Base-by-base conservation (phyloP, 139 green algal genomes). In the Choricystis sp. region DNA sequence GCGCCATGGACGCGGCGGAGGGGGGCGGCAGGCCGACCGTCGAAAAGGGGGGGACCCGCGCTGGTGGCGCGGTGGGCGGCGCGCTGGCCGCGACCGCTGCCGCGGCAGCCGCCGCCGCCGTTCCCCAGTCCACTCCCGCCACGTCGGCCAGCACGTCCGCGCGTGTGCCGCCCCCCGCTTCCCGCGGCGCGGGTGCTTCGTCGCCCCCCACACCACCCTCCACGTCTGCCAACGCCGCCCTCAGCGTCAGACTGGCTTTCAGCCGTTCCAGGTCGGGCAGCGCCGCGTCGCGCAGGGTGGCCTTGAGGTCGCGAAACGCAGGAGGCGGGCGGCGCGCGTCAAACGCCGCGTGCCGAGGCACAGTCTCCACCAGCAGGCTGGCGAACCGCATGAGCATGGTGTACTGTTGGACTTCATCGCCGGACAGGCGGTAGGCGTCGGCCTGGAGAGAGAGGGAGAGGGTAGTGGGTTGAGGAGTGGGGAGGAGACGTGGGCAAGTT, bases 301-400 rank as follows among this genome's bases (percentile, higher is more conserved):
- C 57, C 24, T 72, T 72, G 5, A 86, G 66, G 5, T 49, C 24
- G 21, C 49, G 29, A 49, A 87, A 84, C 19, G 72, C 26, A 14
- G 69, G 14, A n/a, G n/a, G n/a, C n/a, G n/a, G n/a, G n/a, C n/a
- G n/a, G n/a, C n/a, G n/a, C n/a, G n/a, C n/a, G 16, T 72, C 65
- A 59, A 78, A 91, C 24, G 77, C 60, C 2, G 62, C 63, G 70
- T 94, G 86, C 60, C 58, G 60, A 0, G 84, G 81, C 3, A 94
- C 84, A 3, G 85, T 92, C 59, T 91, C 80, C 20, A 91, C 30
- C 9, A 93, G 48, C 26, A 92, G 57, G 52, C 81, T 88, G 25
- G 77, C 77, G 26, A 83, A 80, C 0, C 87, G 78, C 70, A 94
- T 69, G 0, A 95, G 79, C 64, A 92, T 89, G 22, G 91, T 75